Percentiles rank a stretch among this genome's conserved stretches.
phyloP scores from a whole-genome alignment of 257 asterid genomes.

The Solanum sejunctum region DNA sequence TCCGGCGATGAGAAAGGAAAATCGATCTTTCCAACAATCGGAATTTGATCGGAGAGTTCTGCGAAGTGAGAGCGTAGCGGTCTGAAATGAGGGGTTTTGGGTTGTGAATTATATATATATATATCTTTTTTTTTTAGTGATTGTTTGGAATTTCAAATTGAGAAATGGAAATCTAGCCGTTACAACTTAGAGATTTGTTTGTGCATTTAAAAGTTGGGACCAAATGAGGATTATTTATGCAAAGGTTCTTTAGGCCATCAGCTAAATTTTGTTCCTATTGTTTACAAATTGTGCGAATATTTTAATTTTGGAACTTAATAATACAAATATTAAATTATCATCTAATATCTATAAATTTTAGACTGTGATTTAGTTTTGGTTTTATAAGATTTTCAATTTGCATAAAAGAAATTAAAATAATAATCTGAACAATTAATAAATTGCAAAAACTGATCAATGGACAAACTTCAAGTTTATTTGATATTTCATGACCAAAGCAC shows the following conservation, averaged over 20 bases:
- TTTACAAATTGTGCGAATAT: neutral
- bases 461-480: too few species aligned
- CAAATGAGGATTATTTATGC: neutral
- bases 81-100: constrained; percentile 6
- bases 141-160: constrained; percentile 2
- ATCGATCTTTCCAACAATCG: neutral
- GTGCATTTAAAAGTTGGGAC: neutral
- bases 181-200: neutral
- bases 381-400: too few species aligned
- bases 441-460: neutral
- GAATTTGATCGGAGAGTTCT: neutral
- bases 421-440: neutral
- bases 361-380: too few species aligned
- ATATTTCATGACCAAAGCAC: too few species aligned
- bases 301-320: neutral
- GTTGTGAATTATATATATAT: neutral
- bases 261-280: neutral
- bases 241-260: neutral
- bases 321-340: too few species aligned
- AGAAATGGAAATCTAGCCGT: constrained; percentile 18
- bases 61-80: neutral
- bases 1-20: neutral
- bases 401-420: too few species aligned
- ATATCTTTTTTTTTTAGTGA: neutral
- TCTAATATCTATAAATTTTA: too few species aligned